A percentile compares a stretch with the other conserved stretches of the same genome.
These are phyloP conservation scores for Leccinum aurantiacum DNA, from an alignment of 768 basidiomycete genomes.

Conservation along the genomic window DNA sequence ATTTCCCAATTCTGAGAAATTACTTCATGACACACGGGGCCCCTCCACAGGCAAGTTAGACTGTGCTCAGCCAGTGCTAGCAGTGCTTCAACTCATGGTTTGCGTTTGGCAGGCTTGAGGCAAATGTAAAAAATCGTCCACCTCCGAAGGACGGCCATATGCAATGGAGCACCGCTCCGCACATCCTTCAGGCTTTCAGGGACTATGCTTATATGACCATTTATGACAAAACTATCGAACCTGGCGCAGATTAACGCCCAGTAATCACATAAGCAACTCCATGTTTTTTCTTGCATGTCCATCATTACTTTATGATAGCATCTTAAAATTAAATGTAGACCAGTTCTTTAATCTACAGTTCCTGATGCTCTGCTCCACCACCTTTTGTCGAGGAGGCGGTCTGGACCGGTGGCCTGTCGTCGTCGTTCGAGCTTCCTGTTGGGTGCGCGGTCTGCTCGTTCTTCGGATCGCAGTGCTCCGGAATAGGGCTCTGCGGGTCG, in stretches of 20 bases:
- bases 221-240: constrained; percentile 25
- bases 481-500: constrained; percentile 73
- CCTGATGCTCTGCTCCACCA: constrained; percentile 21
- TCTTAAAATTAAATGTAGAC: constrained; percentile 12
- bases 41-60: constrained; percentile 41
- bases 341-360: constrained; percentile 30
- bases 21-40: constrained; percentile 68
- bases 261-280: constrained; percentile 14
- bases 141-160: background rate
- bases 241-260: constrained; percentile 1
- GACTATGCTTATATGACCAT: constrained; percentile 26
- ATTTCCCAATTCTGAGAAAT: constrained; percentile 80
- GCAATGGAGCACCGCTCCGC: background rate
- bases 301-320: constrained; percentile 22
- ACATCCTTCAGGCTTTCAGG: constrained; percentile 14
- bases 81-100: constrained; percentile 22
- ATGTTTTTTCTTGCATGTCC: constrained; percentile 27
- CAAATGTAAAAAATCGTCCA: constrained; percentile 15
- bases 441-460: constrained; percentile 39
- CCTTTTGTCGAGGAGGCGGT: constrained; percentile 14
- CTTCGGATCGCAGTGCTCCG: constrained; percentile 70
- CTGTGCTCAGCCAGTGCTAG: constrained; percentile 15
- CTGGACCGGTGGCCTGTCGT: constrained; percentile 28
- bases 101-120: constrained; percentile 29
- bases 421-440: constrained; percentile 29